Percentiles rank a stretch among this genome's conserved stretches.
phyloP scores from a whole-genome alignment of 306 rosid genomes.

The Sphenostylis stenocarpa region DNA sequence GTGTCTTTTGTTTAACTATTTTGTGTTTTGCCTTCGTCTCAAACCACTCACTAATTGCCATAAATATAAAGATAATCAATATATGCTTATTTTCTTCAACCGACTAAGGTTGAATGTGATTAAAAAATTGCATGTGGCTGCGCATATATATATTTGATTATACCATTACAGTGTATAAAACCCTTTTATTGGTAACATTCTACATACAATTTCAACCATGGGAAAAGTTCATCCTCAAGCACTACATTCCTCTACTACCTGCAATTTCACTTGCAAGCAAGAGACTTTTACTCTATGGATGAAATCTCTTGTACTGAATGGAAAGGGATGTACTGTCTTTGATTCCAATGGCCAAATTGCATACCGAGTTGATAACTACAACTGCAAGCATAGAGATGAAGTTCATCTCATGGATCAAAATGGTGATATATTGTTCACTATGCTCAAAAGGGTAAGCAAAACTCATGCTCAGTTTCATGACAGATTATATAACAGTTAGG shows the following conservation, averaged over 20 bases:
- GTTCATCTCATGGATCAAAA: conserved; percentile 72
- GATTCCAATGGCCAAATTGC: conserved; percentile 63
- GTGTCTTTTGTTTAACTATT: conserved; percentile 12
- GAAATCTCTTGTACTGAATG: conserved; percentile 64
- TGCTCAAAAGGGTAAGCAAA: conserved; percentile 54
- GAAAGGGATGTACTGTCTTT: conserved; percentile 73
- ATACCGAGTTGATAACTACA: conserved; percentile 70
- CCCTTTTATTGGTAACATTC: not conserved
- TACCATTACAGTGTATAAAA: conserved; percentile 35
- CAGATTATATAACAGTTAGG: no score
- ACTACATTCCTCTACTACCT: conserved; percentile 32
- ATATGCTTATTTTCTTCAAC: not conserved
- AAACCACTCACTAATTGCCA: conserved; percentile 30
- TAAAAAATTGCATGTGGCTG: conserved; percentile 39
- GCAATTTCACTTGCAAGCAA: conserved; percentile 46
- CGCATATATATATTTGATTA: not conserved
- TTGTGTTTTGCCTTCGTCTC: conserved; percentile 17
- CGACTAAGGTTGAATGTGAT: conserved; percentile 32
- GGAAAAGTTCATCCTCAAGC: conserved; percentile 58
- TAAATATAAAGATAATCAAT: not conserved
- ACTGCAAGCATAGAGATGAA: conserved; percentile 45
- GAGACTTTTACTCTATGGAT: conserved; percentile 80
- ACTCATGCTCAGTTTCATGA: not conserved
- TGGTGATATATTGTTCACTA: conserved; percentile 57
- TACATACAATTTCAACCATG: conserved; percentile 29